phyloP scores from a whole-genome alignment of 106 monocot species.

The Phalaenopsis equestris region DNA sequence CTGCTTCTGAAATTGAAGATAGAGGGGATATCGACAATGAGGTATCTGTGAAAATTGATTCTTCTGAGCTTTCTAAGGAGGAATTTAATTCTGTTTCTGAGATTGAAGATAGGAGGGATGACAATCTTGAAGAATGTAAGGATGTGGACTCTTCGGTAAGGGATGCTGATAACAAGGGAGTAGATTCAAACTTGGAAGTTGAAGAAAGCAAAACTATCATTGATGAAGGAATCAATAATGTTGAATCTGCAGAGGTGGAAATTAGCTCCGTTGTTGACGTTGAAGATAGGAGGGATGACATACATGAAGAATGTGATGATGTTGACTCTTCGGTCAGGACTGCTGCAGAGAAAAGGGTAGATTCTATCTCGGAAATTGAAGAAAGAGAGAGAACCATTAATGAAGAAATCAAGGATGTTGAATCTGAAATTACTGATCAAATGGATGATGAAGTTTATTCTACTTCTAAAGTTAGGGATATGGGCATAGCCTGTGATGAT shows the following conservation, averaged over 20 bases:
- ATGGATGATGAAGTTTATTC: neutral
- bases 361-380: neutral
- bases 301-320: neutral
- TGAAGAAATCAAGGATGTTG: neutral
- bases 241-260: neutral
- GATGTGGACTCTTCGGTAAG: neutral
- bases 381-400: neutral
- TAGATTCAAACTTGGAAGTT: neutral
- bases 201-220: neutral
- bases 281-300: neutral
- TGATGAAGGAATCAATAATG: neutral
- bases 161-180: neutral
- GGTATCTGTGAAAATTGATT: neutral
- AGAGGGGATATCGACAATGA: neutral
- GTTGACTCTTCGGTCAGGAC: neutral
- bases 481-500: neutral
- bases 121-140: neutral
- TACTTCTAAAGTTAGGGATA: neutral
- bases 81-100: neutral
- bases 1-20: constrained; percentile 1
- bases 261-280: neutral
- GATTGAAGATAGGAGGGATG: neutral
- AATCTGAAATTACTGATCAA: neutral
- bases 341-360: neutral
- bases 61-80: neutral